Evolutionary conservation across 257 asterid genomes (phyloP).

Genomic region (Fraxinus pennsylvanica): DNA sequence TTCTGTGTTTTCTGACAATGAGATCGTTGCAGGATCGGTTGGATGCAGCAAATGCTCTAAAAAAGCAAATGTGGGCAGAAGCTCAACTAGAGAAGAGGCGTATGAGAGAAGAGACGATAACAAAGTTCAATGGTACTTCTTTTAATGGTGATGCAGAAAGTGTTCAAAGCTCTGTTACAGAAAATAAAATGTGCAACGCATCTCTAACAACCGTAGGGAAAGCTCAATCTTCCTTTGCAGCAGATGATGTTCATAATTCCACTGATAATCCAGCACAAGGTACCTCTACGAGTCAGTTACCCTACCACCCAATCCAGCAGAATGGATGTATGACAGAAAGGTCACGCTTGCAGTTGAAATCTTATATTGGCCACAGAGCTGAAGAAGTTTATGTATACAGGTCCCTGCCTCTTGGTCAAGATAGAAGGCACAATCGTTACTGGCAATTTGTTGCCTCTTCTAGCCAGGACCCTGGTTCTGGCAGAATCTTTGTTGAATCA

Average conservation of each 20-base stretch:
- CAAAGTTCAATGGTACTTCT: conserved; percentile 63
- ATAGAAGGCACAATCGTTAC: conserved; percentile 92
- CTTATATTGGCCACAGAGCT: conserved; percentile 85
- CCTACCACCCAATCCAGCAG: conserved; percentile 62
- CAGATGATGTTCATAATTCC: conserved; percentile 46
- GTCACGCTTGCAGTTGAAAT: conserved; percentile 85
- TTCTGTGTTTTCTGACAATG: conserved; percentile 22
- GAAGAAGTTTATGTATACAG: conserved; percentile 89
- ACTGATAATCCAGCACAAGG: conserved; percentile 43
- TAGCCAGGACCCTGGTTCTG: conserved; percentile 88
- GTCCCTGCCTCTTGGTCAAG: conserved; percentile 96
- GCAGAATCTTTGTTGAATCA: conserved; percentile 85
- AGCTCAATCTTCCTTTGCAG: conserved; percentile 51
- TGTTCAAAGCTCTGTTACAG: conserved; percentile 64
- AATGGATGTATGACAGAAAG: conserved; percentile 77
- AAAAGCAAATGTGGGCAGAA: conserved; percentile 99
- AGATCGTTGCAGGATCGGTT: conserved; percentile 74
- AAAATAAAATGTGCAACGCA: conserved; percentile 48
- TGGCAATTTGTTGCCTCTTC: conserved; percentile 95
- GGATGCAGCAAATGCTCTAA: conserved; percentile 87
- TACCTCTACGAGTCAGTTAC: conserved; percentile 37
- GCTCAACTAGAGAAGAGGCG: conserved; percentile 92
- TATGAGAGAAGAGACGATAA: conserved; percentile 67
- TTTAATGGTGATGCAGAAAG: conserved; percentile 57
- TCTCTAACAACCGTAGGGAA: conserved; percentile 43